These are phyloP conservation scores for Globisporangium perplexum DNA, from an alignment of 352 stramenopile genomes.

Conservation along the genomic window DNA sequence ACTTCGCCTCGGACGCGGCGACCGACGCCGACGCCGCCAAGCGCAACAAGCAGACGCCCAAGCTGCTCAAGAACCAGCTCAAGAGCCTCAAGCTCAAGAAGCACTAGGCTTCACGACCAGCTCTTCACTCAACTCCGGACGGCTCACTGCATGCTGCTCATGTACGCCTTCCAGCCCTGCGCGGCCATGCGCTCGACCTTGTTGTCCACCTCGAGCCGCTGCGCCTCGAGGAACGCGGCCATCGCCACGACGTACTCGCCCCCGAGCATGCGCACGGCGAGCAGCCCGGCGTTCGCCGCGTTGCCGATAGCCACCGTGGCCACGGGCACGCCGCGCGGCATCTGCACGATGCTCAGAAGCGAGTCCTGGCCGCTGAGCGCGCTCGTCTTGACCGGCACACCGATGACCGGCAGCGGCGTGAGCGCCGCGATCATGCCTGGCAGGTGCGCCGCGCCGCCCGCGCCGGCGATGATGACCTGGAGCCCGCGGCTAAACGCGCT, in stretches of 20 bases:
- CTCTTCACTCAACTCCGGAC: not conserved
- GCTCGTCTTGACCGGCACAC: constrained; percentile 97
- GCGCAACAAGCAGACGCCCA: constrained; percentile 58
- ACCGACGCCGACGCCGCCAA: not conserved
- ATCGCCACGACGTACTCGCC: constrained; percentile 83
- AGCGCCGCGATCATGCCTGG: constrained; percentile 92
- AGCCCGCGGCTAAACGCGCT: constrained; percentile 86
- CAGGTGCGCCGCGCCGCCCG: constrained; percentile 96
- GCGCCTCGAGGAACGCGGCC: constrained; percentile 88
- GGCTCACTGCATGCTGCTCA: constrained; percentile 49
- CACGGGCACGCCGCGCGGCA: constrained; percentile 96
- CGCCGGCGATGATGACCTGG: constrained; percentile 93
- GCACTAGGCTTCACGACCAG: constrained; percentile 17
- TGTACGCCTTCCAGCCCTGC: constrained; percentile 90
- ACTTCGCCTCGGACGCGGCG: constrained; percentile 12
- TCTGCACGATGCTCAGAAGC: constrained; percentile 98
- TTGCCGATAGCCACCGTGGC: constrained; percentile 98
- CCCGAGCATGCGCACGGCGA: constrained; percentile 95
- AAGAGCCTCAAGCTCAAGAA: constrained; percentile 67
- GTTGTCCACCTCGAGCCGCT: constrained; percentile 90
- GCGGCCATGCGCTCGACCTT: constrained; percentile 89
- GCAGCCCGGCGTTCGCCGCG: constrained; percentile 95
- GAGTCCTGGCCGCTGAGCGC: constrained; percentile 97
- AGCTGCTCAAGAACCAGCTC: constrained; percentile 67
- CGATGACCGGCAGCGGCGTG: constrained; percentile 89